A percentile compares a stretch with the other conserved stretches of the same genome.
Conservation (phyloP, 2,329 filamentous ascomycete genomes). For the Xylariales sp. region DNA sequence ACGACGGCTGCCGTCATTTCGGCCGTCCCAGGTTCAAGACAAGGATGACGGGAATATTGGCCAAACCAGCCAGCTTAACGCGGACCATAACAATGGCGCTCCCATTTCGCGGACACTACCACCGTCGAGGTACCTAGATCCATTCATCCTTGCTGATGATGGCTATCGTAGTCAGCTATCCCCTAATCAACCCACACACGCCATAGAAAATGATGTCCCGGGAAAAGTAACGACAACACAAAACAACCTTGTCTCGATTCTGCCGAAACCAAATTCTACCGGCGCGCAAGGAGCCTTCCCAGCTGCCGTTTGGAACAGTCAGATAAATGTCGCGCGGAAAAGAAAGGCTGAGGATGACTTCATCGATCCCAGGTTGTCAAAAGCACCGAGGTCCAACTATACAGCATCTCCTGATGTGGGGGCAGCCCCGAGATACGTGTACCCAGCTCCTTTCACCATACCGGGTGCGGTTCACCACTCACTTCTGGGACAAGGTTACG, state of each 20-base stretch:
- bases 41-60: constrained; percentile 2
- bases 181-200: constrained; percentile 1
- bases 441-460: constrained; percentile 11
- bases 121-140: constrained; percentile 31
- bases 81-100: constrained; percentile 11
- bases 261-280: constrained; percentile 26
- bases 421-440: constrained; percentile 2
- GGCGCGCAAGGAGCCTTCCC: not conserved
- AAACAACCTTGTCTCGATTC: constrained; percentile 17
- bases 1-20: constrained; percentile 17
- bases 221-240: constrained; percentile 3
- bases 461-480: not conserved
- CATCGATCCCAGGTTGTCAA: constrained; percentile 26
- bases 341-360: constrained; percentile 15
- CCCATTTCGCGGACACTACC: constrained; percentile 14
- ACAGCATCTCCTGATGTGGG: not conserved
- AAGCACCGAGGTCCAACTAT: constrained; percentile 4
- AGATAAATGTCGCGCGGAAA: constrained; percentile 9
- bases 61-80: constrained; percentile 3
- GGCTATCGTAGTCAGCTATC: constrained; percentile 6
- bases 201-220: not conserved
- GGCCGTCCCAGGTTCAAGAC: constrained; percentile 13
- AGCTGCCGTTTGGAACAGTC: not conserved
- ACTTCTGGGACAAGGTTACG: not conserved
- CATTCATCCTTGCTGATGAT: constrained; percentile 30